Base-by-base conservation (phyloP, 495 filamentous ascomycete genomes). In the Saxophila tyrrhenica region DNA sequence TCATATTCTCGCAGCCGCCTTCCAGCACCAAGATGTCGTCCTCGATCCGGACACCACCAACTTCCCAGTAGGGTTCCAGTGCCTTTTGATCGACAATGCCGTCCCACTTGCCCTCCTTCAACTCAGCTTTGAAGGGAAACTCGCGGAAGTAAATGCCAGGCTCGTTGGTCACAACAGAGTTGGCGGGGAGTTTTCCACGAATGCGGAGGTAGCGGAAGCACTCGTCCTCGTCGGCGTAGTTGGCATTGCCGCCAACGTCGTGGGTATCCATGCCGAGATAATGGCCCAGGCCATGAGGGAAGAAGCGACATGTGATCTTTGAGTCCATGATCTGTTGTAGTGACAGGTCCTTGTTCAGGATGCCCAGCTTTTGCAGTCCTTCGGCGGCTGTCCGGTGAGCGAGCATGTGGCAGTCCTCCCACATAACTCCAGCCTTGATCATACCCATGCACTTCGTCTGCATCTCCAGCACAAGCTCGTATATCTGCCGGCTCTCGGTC, bases 251-350 rank as follows among this genome's bases (percentile, higher is more conserved):
- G 54, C 89, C 90, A 0, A 83, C 86, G 64, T 96, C 90, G 70
- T 96, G 90, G 7, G 88, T 94, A 68, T 96, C 90, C 85, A 96
- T 86, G 48, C 90, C 90, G 9, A 96, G 73, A 61, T 94, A 91
- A 65, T 96, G 89, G 0, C 90, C 90, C 3, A 96, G 73, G 5
- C 90, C 90, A 64, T 96, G 90, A 3, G 90, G 90, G 65, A 95
- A 85, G 73, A 96, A 96, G 5, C 89, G 88, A 1, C 84, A 82
- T 58, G 84, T 90, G 39, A 86, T 83, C 42, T 88, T 72, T 47
- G 75, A 76, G 32, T 79, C 77, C 59, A 94, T 74, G 48, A 96
- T 79, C 57, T 89, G 86, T 11, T 86, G 78, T 24, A 70, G 73
- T 49, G 67, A 69, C 13, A 57, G 58, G 19, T 78, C 72, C 21